phyloP scores from a whole-genome alignment of 495 filamentous ascomycete species.

The Melanomma pulvis-pyrius region DNA sequence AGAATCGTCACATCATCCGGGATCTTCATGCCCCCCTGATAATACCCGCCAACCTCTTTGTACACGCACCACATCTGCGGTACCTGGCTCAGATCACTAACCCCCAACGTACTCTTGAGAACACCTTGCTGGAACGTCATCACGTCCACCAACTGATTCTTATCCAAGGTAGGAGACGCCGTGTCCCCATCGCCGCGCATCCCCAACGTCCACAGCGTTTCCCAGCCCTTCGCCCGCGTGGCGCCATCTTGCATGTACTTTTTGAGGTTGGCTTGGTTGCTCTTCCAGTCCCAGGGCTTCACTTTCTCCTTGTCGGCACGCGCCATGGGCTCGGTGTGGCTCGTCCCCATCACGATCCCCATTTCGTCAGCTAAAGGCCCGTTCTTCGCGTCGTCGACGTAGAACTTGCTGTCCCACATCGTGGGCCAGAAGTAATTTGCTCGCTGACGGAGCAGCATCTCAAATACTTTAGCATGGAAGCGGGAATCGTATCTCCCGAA shows the following conservation, averaged over 20 bases:
- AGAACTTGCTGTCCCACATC: constrained; percentile 56
- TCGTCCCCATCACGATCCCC: constrained; percentile 71
- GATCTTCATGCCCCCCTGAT: constrained; percentile 61
- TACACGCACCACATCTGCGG: constrained; percentile 68
- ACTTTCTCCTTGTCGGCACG: constrained; percentile 68
- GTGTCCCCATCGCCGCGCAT: constrained; percentile 74
- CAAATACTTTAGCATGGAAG: constrained; percentile 73
- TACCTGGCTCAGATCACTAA: constrained; percentile 57
- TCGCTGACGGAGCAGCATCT: constrained; percentile 68
- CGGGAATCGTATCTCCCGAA: constrained; percentile 57
- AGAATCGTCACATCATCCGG: constrained; percentile 74
- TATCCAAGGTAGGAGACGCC: constrained; percentile 58
- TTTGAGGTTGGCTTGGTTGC: constrained; percentile 65
- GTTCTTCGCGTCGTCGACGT: constrained; percentile 28
- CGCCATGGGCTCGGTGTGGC: constrained; percentile 75
- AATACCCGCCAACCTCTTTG: constrained; percentile 59
- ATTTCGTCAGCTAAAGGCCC: constrained; percentile 63
- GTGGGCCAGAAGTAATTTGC: constrained; percentile 80
- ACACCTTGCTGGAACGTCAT: constrained; percentile 62
- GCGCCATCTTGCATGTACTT: constrained; percentile 69
- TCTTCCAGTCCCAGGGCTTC: constrained; percentile 66
- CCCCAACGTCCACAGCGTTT: constrained; percentile 68
- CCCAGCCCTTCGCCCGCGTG: constrained; percentile 65
- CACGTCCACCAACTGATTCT: constrained; percentile 60
- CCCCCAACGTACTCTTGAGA: constrained; percentile 49